Percentiles rank a stretch among this genome's conserved stretches.
Evolutionary conservation across 1,284 basidiomycete genomes (phyloP).

Genomic region (Ceratobasidium sp.): DNA sequence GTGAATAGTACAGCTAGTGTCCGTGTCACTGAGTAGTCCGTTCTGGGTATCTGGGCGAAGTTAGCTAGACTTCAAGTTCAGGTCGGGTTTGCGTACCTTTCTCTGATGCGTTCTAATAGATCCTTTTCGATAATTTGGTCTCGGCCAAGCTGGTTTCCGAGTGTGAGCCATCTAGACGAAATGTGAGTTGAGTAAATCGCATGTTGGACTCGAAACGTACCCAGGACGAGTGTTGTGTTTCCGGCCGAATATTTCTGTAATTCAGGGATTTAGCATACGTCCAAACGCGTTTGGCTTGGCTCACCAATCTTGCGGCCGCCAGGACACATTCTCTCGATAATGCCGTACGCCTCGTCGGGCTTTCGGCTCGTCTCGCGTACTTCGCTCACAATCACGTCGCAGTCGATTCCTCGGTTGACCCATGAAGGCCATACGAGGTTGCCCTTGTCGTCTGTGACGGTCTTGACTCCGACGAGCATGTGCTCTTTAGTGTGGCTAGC

Average conservation of each 20-base stretch:
- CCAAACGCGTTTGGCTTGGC: constrained; percentile 3
- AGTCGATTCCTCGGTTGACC: constrained; percentile 89
- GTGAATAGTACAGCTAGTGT: neutral
- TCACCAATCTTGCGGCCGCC: constrained; percentile 81
- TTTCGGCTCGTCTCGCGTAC: constrained; percentile 96
- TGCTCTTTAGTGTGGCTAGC: constrained; percentile 90
- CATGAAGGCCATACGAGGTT: constrained; percentile 81
- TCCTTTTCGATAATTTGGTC: constrained; percentile 88
- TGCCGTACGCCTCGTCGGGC: constrained; percentile 95
- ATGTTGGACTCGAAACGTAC: constrained; percentile 51
- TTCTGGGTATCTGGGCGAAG: constrained; percentile 21
- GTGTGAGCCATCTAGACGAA: constrained; percentile 68
- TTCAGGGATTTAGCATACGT: neutral
- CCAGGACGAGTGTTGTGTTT: constrained; percentile 88
- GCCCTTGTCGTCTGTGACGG: constrained; percentile 65
- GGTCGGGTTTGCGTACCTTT: constrained; percentile 49
- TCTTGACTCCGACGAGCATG: constrained; percentile 94
- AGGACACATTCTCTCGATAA: constrained; percentile 90
- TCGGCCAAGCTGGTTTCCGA: constrained; percentile 92
- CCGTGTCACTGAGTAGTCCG: constrained; percentile 11
- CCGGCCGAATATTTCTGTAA: constrained; percentile 96
- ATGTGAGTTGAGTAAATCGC: constrained; percentile 18
- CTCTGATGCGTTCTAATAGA: constrained; percentile 67
- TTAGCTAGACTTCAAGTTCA: neutral
- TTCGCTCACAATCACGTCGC: constrained; percentile 95